Evolutionary conservation across 2,329 filamentous ascomycete genomes (phyloP).

Genomic region (Ophiostoma sp.): DNA sequence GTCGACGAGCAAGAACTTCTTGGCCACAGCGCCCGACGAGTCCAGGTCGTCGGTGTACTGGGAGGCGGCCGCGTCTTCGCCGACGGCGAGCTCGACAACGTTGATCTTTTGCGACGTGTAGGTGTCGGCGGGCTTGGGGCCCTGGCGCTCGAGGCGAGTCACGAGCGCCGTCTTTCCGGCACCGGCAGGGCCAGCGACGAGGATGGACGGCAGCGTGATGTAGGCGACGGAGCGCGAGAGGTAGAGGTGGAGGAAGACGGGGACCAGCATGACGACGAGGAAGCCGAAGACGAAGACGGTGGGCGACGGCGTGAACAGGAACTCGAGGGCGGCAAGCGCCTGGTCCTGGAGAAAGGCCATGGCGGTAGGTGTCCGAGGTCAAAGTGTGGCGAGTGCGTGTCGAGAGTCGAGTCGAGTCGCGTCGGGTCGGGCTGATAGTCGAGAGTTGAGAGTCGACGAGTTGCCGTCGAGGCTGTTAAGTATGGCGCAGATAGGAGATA

Average conservation of each 20-base stretch:
- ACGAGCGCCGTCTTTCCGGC: constrained; percentile 83
- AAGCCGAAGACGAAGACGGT: constrained; percentile 62
- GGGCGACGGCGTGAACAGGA: constrained; percentile 54
- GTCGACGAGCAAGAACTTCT: constrained; percentile 72
- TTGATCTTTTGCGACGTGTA: constrained; percentile 50
- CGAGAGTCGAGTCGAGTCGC: background rate
- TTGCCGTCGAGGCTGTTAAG: background rate
- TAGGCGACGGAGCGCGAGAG: constrained; percentile 64
- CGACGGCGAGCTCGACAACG: constrained; percentile 51
- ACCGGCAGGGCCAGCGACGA: constrained; percentile 74
- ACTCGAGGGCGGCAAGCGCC: constrained; percentile 41
- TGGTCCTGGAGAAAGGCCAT: constrained; percentile 29
- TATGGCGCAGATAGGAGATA: background rate
- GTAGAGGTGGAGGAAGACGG: constrained; percentile 69
- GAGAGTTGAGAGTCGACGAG: background rate
- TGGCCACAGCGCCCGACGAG: constrained; percentile 50
- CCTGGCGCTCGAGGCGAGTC: constrained; percentile 62
- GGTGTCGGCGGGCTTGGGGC: constrained; percentile 39
- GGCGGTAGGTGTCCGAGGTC: background rate
- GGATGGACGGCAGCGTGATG: constrained; percentile 65
- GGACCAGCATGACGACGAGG: constrained; percentile 64
- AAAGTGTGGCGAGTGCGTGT: background rate
- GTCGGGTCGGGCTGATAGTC: background rate
- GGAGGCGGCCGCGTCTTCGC: constrained; percentile 39
- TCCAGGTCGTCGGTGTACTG: constrained; percentile 53